These are phyloP conservation scores for Prunus kanzakura DNA, from an alignment of 306 rosid species.

Conservation along the genomic window DNA sequence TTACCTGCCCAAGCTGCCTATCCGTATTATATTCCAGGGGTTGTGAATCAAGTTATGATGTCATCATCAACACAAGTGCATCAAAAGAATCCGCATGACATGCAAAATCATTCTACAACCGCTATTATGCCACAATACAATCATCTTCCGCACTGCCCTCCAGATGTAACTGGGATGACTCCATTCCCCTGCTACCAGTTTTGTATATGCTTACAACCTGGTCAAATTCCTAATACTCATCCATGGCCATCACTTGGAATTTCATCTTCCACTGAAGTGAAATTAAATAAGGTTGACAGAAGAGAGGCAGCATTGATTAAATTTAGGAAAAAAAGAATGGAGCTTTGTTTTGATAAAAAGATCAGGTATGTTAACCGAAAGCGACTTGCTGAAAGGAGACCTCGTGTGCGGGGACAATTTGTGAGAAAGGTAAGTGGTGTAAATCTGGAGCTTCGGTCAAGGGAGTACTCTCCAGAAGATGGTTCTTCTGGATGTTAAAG, in stretches of 20 bases:
- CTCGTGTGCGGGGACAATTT: slow-evolving; percentile 89
- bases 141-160: slow-evolving; percentile 69
- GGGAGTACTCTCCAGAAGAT: slow-evolving; percentile 37
- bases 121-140: slow-evolving; percentile 66
- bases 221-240: slow-evolving; percentile 63
- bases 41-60: slow-evolving; percentile 64
- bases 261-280: slow-evolving; percentile 57
- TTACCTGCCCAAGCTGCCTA: slow-evolving; percentile 55
- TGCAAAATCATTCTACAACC: slow-evolving; percentile 54
- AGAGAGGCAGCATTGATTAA: slow-evolving; percentile 97
- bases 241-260: slow-evolving; percentile 70
- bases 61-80: slow-evolving; percentile 60
- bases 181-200: slow-evolving; percentile 69
- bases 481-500: slow-evolving; percentile 26
- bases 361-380: slow-evolving; percentile 85
- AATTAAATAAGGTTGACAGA: slow-evolving; percentile 64
- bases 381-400: slow-evolving; percentile 84
- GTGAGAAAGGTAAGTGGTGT: slow-evolving; percentile 77
- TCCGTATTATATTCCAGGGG: slow-evolving; percentile 72
- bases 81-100: slow-evolving; percentile 67
- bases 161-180: slow-evolving; percentile 64
- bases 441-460: slow-evolving; percentile 44
- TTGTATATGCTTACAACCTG: slow-evolving; percentile 62
- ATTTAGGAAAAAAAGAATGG: slow-evolving; percentile 94
- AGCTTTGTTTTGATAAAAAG: slow-evolving; percentile 93